Evolutionary conservation across 371 early-diverging fungal genomes (phyloP), one percentile per base, ranked within the genome.

Genomic region (Mortierella sp.): DNA sequence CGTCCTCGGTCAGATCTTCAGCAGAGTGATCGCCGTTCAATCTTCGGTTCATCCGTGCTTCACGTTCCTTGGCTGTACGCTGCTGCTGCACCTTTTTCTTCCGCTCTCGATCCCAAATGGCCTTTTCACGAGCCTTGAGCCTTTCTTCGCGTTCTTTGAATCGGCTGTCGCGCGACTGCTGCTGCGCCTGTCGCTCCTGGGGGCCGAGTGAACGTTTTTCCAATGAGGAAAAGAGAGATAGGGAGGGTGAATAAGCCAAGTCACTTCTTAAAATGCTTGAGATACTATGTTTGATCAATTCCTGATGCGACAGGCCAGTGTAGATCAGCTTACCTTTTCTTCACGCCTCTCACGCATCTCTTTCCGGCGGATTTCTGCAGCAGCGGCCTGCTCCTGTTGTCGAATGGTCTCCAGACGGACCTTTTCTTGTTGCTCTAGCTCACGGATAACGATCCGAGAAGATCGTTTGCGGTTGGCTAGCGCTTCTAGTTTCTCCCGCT

Each of bases 391-490:
- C 11, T 85, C 77, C 47, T 86, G 79, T 15, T 82, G 82, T 14
- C 68, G 82, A 23, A 57, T 67, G 23, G 74, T 57, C 11, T 75
- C 75, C 66, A 74, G 70, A 18, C 82, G 82, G 23, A 76, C 82
- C 37, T 75, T 73, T 55, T 87, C 89, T 26, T 86, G 74, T 21
- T 83, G 74, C 47, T 87, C 86, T 59, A 89, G 64, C 44, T 88
- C 89, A 43, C 80, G 82, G 56, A 87, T 82, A 66, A 90, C 86
- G 21, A 91, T 84, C 37, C 92, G 87, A 16, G 91, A 88, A 25
- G 91, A 90, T 48, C 93, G 68, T 63, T 91, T 93, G 45, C 91
- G 85, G 50, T 88, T 81, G n/a, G 75, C 62, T 9, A 90, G 67
- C 1, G 90, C 90, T 48, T 88, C 90, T 28, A 85, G 74, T 47